These are phyloP conservation scores for Blastomyces parvus DNA, from an alignment of 2,329 filamentous ascomycete genomes.

Conservation along the genomic window DNA sequence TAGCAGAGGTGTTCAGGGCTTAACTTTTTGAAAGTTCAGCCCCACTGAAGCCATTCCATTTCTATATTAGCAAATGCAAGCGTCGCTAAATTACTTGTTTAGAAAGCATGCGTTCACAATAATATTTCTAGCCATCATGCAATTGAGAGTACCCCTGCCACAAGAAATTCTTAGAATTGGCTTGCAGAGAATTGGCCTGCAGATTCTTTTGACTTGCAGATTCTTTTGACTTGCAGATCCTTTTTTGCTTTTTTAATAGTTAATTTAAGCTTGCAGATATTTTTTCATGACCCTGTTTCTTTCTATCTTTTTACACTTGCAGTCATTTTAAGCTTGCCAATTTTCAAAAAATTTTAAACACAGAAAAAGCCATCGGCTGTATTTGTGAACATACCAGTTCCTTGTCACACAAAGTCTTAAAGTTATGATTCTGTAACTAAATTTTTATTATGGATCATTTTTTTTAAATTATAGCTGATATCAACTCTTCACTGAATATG, in stretches of 20 bases:
- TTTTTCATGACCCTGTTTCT: background rate
- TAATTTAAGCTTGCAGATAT: slow-evolving; percentile 3
- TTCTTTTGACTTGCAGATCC: background rate
- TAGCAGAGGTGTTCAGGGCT: too few relatives aligned
- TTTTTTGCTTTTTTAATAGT: slow-evolving; percentile 1
- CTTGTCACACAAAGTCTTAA: background rate
- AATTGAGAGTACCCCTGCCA: background rate
- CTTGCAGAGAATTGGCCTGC: background rate
- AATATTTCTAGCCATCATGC: background rate
- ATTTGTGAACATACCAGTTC: background rate
- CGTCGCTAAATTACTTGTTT: background rate
- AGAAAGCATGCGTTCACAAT: background rate
- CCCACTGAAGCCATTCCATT: too few relatives aligned
- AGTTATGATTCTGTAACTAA: background rate
- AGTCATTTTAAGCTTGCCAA: slow-evolving; percentile 2
- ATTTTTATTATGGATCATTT: background rate
- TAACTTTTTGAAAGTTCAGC: too few relatives aligned
- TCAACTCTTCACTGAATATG: background rate
- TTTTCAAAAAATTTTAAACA: slow-evolving; percentile 1
- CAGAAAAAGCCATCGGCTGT: background rate
- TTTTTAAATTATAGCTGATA: background rate
- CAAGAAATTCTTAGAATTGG: background rate
- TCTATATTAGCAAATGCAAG: background rate
- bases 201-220: slow-evolving; percentile 2
- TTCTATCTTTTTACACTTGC: background rate